Evolutionary conservation across 179 eudicot species (phyloP).

Genomic region (Silene vulgaris): DNA sequence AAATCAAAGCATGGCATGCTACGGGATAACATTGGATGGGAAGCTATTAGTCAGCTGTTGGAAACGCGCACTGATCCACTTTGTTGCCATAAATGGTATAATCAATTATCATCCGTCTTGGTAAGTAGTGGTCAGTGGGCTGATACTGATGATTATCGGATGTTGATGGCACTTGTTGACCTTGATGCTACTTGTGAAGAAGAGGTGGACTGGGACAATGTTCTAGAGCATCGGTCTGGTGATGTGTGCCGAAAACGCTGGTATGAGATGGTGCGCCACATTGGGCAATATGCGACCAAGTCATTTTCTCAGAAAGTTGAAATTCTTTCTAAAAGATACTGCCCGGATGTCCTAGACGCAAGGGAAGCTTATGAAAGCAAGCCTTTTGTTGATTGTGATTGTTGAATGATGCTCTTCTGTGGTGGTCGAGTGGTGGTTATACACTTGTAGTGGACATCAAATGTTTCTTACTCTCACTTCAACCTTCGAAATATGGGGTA

Average conservation of each 20-base stretch:
- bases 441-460: no score
- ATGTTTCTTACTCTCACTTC: not conserved
- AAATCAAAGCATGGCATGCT: conserved; percentile 50
- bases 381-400: conserved; percentile 32
- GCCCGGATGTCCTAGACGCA: conserved; percentile 45
- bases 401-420: no score
- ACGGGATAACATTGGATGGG: conserved; percentile 55
- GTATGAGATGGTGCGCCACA: conserved; percentile 61
- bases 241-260: conserved; percentile 49
- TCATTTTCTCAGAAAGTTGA: conserved; percentile 66
- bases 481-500: not conserved
- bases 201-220: conserved; percentile 70
- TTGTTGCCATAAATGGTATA: conserved; percentile 55
- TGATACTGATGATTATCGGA: conserved; percentile 45
- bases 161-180: conserved; percentile 42
- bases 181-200: conserved; percentile 61
- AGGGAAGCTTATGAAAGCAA: conserved; percentile 52
- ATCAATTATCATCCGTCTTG: conserved; percentile 43
- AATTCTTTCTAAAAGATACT: conserved; percentile 49
- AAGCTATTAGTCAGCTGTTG: conserved; percentile 41
- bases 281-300: conserved; percentile 44
- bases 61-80: conserved; percentile 28
- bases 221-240: conserved; percentile 58
- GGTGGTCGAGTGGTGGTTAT: not conserved
- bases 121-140: conserved; percentile 48